Conservation (phyloP, 2,329 filamentous ascomycete species). For the Pseudocercospora cruenta region DNA sequence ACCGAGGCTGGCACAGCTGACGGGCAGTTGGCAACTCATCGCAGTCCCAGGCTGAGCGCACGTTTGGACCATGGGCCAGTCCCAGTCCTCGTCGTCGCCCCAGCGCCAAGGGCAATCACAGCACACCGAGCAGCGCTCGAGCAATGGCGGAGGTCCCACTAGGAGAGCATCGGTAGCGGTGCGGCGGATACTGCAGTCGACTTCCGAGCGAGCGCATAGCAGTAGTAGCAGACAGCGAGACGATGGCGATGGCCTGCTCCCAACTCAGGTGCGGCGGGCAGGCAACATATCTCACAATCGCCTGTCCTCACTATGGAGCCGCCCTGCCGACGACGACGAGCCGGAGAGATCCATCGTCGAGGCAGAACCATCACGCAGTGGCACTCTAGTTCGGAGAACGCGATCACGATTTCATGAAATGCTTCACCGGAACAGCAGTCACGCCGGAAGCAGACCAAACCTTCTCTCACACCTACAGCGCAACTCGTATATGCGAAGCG, state of each 20-base stretch:
- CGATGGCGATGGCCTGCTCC: conserved; percentile 15
- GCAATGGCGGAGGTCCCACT: not conserved
- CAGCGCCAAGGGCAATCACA: conserved; percentile 10
- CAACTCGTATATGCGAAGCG: conserved; percentile 32
- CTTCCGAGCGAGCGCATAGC: not conserved
- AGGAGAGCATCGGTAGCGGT: conserved; percentile 9
- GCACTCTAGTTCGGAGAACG: conserved; percentile 26
- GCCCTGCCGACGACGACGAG: conserved; percentile 14
- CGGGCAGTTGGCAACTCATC: conserved; percentile 6
- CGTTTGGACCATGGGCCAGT: conserved; percentile 36
- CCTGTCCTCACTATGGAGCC: conserved; percentile 20
- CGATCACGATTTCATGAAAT: conserved; percentile 30
- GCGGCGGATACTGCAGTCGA: conserved; percentile 4
- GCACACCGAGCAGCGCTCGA: conserved; percentile 4
- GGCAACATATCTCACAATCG: conserved; percentile 14
- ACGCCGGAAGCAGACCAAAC: conserved; percentile 18
- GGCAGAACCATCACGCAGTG: conserved; percentile 16
- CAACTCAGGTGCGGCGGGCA: conserved; percentile 7
- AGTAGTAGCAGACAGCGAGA: not conserved
- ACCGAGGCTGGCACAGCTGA: conserved; percentile 7
- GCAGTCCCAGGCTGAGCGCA: not conserved
- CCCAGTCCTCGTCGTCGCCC: conserved; percentile 38
- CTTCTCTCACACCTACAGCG: conserved; percentile 30
- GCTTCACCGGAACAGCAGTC: conserved; percentile 26
- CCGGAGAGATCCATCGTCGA: conserved; percentile 5